phyloP scores from a whole-genome alignment of 2,329 filamentous ascomycete species.

The Alternaria viburni region DNA sequence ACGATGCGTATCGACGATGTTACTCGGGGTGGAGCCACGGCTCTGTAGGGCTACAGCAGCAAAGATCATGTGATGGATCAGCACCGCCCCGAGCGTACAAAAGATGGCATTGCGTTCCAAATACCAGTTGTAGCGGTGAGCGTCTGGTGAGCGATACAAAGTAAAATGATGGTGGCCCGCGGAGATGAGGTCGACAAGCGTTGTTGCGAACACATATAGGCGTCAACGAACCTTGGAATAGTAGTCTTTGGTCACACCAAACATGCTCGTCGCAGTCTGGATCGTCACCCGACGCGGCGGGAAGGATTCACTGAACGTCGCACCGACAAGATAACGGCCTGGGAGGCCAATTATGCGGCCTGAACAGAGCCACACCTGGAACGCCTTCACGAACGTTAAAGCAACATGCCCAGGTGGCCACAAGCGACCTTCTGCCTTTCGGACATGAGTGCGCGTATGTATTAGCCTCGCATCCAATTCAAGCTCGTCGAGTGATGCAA shows the following conservation, averaged over 20 bases:
- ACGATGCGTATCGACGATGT: neutral
- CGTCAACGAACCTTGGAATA: neutral
- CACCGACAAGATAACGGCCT: neutral
- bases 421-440: neutral
- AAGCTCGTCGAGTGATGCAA: neutral
- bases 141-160: neutral
- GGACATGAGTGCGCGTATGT: neutral
- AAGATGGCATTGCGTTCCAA: neutral
- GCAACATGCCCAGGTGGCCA: neutral
- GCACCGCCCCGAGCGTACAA: neutral
- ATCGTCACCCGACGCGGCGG: neutral
- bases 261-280: neutral
- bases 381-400: neutral
- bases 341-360: neutral
- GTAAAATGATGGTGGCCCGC: neutral
- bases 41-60: neutral
- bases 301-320: neutral
- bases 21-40: neutral
- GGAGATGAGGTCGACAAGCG: neutral
- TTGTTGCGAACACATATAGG: neutral
- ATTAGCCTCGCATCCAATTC: neutral
- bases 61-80: neutral
- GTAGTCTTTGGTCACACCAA: neutral
- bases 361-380: neutral
- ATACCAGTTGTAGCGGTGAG: neutral